Evolutionary conservation across 2,329 filamentous ascomycete species (phyloP).

Genomic region (Macrophomina tecta): DNA sequence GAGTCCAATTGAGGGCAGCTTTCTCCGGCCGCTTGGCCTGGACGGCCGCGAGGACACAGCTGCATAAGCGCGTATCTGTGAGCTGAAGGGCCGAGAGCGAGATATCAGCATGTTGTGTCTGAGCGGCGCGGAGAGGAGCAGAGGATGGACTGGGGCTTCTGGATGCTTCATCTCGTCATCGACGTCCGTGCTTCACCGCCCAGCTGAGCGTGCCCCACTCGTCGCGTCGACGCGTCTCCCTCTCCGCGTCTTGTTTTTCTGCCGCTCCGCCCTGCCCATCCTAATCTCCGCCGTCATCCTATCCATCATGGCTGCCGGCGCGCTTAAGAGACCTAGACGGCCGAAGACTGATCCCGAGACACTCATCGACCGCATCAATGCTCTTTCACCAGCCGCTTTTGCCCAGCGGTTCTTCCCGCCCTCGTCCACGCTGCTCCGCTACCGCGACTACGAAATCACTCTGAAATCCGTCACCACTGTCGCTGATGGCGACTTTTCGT

Average conservation of each 20-base stretch:
- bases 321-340: neutral
- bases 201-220: neutral
- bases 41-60: neutral
- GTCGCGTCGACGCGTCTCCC: constrained; percentile 10
- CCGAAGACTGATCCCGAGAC: neutral
- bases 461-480: constrained; percentile 40
- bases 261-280: neutral
- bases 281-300: neutral
- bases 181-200: constrained; percentile 12
- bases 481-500: constrained; percentile 48
- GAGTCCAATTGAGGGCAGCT: constrained; percentile 40
- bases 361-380: constrained; percentile 25
- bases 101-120: constrained; percentile 4
- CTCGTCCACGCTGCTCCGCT: constrained; percentile 4
- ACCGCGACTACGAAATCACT: constrained; percentile 36
- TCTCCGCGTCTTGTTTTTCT: constrained; percentile 1
- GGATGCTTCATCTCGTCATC: constrained; percentile 13
- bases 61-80: constrained; percentile 10
- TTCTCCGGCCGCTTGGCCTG: constrained; percentile 36
- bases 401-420: constrained; percentile 25
- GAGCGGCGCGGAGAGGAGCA: neutral
- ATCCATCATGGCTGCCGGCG: constrained; percentile 12
- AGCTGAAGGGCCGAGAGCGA: neutral
- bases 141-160: neutral
- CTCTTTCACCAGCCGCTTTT: constrained; percentile 22